Conservation (phyloP, 768 basidiomycete genomes). For the Termitomyces sp. region DNA sequence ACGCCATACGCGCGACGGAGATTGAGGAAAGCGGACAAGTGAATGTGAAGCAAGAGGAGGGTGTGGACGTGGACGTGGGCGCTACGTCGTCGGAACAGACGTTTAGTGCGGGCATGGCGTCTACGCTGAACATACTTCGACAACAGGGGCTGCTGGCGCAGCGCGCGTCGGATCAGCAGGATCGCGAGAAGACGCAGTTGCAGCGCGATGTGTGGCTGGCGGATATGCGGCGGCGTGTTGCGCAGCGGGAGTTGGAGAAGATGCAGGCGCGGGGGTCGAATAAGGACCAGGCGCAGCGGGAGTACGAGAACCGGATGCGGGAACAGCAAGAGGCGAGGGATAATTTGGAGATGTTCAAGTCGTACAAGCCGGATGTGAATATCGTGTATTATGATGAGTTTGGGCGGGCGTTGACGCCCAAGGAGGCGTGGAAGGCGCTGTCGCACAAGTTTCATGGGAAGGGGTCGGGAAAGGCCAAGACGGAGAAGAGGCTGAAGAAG, state of each 20-base stretch:
- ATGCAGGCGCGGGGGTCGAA: conserved; percentile 71
- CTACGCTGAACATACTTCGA: conserved; percentile 82
- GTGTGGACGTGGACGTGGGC: conserved; percentile 40
- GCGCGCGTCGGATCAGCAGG: conserved; percentile 54
- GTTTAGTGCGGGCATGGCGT: conserved; percentile 80
- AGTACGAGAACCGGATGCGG: conserved; percentile 88
- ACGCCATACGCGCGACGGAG: conserved; percentile 60
- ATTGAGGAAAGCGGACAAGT: conserved; percentile 40
- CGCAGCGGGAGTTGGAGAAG: conserved; percentile 77
- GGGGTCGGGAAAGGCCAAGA: conserved; percentile 94
- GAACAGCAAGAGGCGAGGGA: conserved; percentile 90
- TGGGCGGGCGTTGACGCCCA: conserved; percentile 79
- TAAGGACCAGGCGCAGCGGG: conserved; percentile 90
- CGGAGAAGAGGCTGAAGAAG: conserved; percentile 92
- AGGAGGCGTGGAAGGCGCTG: conserved; percentile 98
- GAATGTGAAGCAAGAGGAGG: conserved; percentile 19
- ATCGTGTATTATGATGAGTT: conserved; percentile 97
- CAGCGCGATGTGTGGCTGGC: conserved; percentile 90
- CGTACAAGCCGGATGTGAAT: conserved; percentile 96
- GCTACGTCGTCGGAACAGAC: conserved; percentile 78
- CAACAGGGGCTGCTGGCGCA: conserved; percentile 85
- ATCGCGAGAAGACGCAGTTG: conserved; percentile 78
- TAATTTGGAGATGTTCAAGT: conserved; percentile 76
- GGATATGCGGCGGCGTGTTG: conserved; percentile 69
- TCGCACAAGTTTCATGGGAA: conserved; percentile 99